A percentile compares a stretch with the other conserved stretches of the same genome.
Conservation (phyloP, 2,329 filamentous ascomycete species). For the Diaporthe ampelina region DNA sequence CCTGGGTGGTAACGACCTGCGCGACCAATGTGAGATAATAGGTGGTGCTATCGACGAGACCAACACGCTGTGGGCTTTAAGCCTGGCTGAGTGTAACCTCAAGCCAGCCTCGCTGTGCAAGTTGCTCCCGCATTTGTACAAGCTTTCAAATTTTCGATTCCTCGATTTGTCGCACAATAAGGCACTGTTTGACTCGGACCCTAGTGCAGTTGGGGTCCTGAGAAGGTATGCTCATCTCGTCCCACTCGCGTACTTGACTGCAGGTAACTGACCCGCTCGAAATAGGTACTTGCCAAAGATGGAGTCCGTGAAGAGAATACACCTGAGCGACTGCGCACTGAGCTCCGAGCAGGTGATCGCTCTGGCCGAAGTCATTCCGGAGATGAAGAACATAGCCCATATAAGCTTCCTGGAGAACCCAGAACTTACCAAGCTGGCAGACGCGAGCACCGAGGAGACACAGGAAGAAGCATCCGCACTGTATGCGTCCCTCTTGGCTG, state of each 20-base stretch:
- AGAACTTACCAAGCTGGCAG: conserved; percentile 77
- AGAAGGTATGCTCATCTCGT: conserved; percentile 71
- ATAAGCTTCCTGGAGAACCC: conserved; percentile 89
- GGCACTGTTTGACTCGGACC: conserved; percentile 79
- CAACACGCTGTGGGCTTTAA: conserved; percentile 81
- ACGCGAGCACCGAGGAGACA: conserved; percentile 80
- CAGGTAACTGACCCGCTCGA: not conserved
- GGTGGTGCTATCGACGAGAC: conserved; percentile 66
- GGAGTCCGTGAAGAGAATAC: conserved; percentile 82
- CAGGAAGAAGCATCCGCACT: conserved; percentile 96
- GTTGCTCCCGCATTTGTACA: conserved; percentile 80
- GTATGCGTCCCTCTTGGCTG: conserved; percentile 91
- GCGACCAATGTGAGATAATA: conserved; percentile 67
- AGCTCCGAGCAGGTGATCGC: conserved; percentile 91
- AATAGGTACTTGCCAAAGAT: conserved; percentile 84
- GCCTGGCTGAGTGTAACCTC: conserved; percentile 88
- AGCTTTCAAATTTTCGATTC: conserved; percentile 82
- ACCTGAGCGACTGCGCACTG: conserved; percentile 87
- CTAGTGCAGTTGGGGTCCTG: conserved; percentile 81
- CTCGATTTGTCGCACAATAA: conserved; percentile 94
- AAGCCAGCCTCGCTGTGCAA: conserved; percentile 79
- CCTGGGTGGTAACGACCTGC: conserved; percentile 84
- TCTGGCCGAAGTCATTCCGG: conserved; percentile 89
- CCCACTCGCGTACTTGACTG: not conserved
- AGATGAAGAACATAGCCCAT: conserved; percentile 85